phyloP scores from a whole-genome alignment of 192 early-diverging fungal genomes.

The Endogone sp. region DNA sequence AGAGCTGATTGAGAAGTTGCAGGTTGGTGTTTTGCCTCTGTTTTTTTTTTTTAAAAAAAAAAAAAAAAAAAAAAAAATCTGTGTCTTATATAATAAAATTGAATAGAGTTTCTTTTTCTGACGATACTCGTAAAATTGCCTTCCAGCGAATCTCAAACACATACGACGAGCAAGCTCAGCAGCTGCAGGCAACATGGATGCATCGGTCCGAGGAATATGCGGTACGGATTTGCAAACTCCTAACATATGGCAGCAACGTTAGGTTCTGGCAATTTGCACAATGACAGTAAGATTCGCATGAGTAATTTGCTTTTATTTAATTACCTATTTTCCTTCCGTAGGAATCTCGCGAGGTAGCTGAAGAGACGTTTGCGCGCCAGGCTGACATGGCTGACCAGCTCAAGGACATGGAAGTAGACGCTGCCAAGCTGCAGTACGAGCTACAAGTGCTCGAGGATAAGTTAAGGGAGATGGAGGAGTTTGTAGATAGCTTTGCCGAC shows the following conservation, averaged over 20 bases:
- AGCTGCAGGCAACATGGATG: conserved; percentile 8
- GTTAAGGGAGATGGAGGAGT: conserved; percentile 40
- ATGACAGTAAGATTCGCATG: no score
- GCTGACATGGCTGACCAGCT: conserved; percentile 10
- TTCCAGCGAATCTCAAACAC: conserved; percentile 1
- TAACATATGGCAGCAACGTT: no score
- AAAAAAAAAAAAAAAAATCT: no score
- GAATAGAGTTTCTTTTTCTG: no score
- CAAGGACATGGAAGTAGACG: conserved; percentile 22
- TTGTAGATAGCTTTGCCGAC: conserved; percentile 29
- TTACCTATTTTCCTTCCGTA: neutral
- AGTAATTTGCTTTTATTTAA: conserved; percentile 2
- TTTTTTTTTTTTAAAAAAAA: neutral
- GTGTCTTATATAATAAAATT: neutral
- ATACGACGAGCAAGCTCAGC: conserved; percentile 3
- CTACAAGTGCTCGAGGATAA: conserved; percentile 34
- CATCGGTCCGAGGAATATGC: conserved; percentile 4
- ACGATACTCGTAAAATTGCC: no score
- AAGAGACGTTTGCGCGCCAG: conserved; percentile 20
- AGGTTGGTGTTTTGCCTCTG: conserved; percentile 1
- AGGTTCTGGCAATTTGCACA: no score
- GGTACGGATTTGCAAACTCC: neutral
- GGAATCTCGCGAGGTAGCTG: conserved; percentile 6
- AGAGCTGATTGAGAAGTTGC: neutral
- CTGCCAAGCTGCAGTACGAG: conserved; percentile 39